Evolutionary conservation across 768 basidiomycete species (phyloP), one percentile per base, ranked within the genome.

Genomic region (Megacollybia marginata): DNA sequence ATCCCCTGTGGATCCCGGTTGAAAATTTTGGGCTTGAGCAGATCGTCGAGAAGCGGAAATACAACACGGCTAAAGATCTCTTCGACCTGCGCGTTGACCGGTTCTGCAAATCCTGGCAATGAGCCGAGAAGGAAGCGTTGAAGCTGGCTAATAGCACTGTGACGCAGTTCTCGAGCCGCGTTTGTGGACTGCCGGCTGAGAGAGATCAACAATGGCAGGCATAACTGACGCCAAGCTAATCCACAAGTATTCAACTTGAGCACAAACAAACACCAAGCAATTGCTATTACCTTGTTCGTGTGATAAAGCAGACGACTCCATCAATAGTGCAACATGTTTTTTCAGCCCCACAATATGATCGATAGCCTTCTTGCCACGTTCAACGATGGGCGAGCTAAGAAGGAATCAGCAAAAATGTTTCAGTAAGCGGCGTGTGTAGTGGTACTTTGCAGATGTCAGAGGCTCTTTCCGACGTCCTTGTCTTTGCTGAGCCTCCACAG

Each of bases 11-110:
- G 86, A 62, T 96, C 94, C 19, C 83, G 74, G 46, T 78, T 69
- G 62, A 83, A 82, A 15, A 88, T 80, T 52, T 92, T 84, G 0
- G 89, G 85, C 58, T 88, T 90, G 54, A 97, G 69, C 15, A 99
- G 73, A 55, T 95, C 94, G 54, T 97, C 93, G 31, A 97, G 66
- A 36, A 97, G 77, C 4, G 93, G 94, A 68, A 96, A 96, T 35
- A 97, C 69, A 49, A 95, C 84, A 33, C 81, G 76, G 62, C 91
- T 88, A 71, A 98, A 96, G 18, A 94, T 76, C 52, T 91, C 85
- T 53, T 87, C 82, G 33, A 92, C 78, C 58, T 88, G 79, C 1
- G 53, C 62, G 20, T 80, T 76, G 49, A 83, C 76, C 20, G 76
- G 69, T 31, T 78, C 75, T 49, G 81, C 76, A 19, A 83, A 70